These are phyloP conservation scores for Porphyrellus cyaneotinctus DNA, from an alignment of 768 basidiomycete species.

Conservation along the genomic window DNA sequence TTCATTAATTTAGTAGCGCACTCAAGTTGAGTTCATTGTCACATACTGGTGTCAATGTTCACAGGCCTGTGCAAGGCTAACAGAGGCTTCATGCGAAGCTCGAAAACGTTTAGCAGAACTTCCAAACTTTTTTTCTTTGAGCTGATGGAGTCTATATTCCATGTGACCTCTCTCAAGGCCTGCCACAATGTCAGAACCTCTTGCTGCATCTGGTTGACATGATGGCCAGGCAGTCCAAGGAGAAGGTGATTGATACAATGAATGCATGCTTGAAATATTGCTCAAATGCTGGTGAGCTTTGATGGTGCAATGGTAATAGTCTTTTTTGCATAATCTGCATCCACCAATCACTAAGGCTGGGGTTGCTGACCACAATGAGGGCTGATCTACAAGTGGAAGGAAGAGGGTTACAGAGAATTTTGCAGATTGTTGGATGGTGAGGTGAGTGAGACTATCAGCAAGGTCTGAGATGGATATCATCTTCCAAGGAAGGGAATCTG, in stretches of 20 bases:
- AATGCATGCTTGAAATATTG: no score
- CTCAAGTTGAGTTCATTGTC: background rate
- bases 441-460: background rate
- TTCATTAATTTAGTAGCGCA: background rate
- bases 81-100: background rate
- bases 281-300: no score
- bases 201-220: no score
- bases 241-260: no score
- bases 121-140: background rate
- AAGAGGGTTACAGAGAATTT: background rate
- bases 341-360: background rate
- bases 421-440: background rate
- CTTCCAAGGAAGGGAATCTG: no score
- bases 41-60: background rate
- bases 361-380: background rate
- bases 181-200: no score
- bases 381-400: background rate
- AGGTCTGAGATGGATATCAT: background rate
- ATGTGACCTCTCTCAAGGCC: no score
- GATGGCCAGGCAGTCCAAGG: no score
- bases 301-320: no score
- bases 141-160: no score
- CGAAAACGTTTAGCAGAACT: background rate
- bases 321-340: background rate
- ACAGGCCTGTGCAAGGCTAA: background rate